Evolutionary conservation across 2,329 filamentous ascomycete genomes (phyloP), one percentile per base, ranked within the genome.

Genomic region (Fusarium sp.): DNA sequence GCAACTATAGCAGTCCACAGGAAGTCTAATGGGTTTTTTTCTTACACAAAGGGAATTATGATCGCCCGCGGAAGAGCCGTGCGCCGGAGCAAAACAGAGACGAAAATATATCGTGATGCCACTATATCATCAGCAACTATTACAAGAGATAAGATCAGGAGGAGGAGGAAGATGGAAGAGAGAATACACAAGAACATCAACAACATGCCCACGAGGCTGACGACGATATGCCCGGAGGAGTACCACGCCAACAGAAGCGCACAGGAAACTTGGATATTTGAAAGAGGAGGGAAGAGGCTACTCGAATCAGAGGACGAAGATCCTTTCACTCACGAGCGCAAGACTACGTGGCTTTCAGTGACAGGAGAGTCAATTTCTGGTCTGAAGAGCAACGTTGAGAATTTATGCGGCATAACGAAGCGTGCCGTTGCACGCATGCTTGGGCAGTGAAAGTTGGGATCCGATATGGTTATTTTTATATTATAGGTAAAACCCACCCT

Each of bases 1-100:
- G 64, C 72, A 73, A 66, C 67, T 72, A 63, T 64, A 71, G 60
- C 70, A 72, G 70, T 71, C 66, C 69, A 71, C 74, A 73, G 66
- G 75, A 77, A 74, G 70, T 77, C 65, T 77, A 75, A 76, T 74
- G 59, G 56, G 49, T 71, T 70, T 72, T 67, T 70, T 72, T 72
- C 66, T 63, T 70, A 63, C 56, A 72, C 60, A 63, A 72, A 73
- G 71, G 70, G 68, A 73, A 73, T 72, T 34, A 64, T 72, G 40
- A 30, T 72, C 66, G 55, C 66, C 66, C 70, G 61, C 72, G 59
- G 68, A 53, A 72, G 70, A 72, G 51, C 70, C 66, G 69, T 70
- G 70, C 70, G 62, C 58, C 65, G 57, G 70, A 72, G 66, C 61
- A 72, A 73, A 59, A 61, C 52, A 70, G 53, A 64, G 34, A 66